A percentile compares a stretch with the other conserved stretches of the same genome.
Conservation (phyloP, 306 rosid species). For the Potentilla sterilis region DNA sequence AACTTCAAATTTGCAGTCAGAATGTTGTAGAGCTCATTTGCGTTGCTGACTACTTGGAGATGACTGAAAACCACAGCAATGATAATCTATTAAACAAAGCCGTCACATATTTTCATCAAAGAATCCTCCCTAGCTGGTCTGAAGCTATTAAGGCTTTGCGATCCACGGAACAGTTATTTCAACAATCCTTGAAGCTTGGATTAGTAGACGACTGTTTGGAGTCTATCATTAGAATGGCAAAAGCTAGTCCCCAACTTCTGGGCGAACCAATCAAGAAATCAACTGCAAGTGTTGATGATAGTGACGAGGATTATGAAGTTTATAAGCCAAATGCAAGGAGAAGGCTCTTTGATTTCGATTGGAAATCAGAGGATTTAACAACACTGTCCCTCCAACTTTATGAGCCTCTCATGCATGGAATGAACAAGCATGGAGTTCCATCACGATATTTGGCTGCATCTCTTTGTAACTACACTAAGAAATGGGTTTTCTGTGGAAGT, state of each 20-base stretch:
- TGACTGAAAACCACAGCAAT: slow-evolving; percentile 45
- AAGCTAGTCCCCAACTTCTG: slow-evolving; percentile 36
- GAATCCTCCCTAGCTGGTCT: slow-evolving; percentile 50
- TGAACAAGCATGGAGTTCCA: slow-evolving; percentile 37
- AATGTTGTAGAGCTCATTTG: slow-evolving; percentile 45
- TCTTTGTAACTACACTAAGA: slow-evolving; percentile 35
- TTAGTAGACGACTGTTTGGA: slow-evolving; percentile 40
- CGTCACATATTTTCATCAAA: slow-evolving; percentile 30
- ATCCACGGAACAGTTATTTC: slow-evolving; percentile 33
- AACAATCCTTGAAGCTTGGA: slow-evolving; percentile 38
- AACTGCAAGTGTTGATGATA: neutral
- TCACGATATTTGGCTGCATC: slow-evolving; percentile 36
- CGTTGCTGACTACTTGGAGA: slow-evolving; percentile 39
- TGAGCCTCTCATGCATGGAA: slow-evolving; percentile 35
- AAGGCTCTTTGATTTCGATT: slow-evolving; percentile 40
- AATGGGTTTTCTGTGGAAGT: slow-evolving; percentile 31
- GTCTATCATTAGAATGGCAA: slow-evolving; percentile 38
- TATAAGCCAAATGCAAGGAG: slow-evolving; percentile 37
- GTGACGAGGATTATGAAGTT: slow-evolving; percentile 10
- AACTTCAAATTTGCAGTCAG: slow-evolving; percentile 33
- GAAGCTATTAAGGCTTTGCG: slow-evolving; percentile 45
- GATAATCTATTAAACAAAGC: slow-evolving; percentile 39
- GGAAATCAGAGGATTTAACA: slow-evolving; percentile 41
- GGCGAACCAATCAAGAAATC: slow-evolving; percentile 38
- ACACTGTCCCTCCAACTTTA: slow-evolving; percentile 39